phyloP scores from a whole-genome alignment of 2,329 filamentous ascomycete species.

The Aspergillus eucalypticola region DNA sequence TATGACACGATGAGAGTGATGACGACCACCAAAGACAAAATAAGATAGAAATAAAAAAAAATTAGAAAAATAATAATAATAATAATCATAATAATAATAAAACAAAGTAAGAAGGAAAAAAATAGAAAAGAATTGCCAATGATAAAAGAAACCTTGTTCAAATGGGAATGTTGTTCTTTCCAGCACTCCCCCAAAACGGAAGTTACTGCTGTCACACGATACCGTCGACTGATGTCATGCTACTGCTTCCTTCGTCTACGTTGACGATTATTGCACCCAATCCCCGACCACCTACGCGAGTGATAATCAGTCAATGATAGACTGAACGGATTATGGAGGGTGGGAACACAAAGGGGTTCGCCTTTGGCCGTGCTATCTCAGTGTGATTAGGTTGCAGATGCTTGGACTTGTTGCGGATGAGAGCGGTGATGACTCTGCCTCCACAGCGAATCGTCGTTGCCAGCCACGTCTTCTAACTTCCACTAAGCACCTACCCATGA shows the following conservation, averaged over 20 bases:
- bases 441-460: constrained; percentile 13
- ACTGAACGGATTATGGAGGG: background rate
- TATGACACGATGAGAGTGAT: background rate
- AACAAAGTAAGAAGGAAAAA: too few relatives aligned
- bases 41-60: background rate
- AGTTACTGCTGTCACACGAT: constrained; percentile 22
- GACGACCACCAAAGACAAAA: background rate
- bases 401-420: constrained; percentile 10
- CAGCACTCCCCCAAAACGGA: background rate
- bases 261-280: constrained; percentile 3
- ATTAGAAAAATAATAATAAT: background rate
- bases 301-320: background rate
- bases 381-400: constrained; percentile 20
- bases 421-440: background rate
- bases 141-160: too few relatives aligned
- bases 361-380: constrained; percentile 6
- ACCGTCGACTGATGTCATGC: constrained; percentile 14
- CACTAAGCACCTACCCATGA: constrained; percentile 4
- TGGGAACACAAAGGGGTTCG: constrained; percentile 7
- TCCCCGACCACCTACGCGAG: background rate
- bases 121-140: background rate
- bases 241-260: constrained; percentile 1
- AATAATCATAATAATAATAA: too few relatives aligned
- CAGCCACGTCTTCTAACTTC: constrained; percentile 13
- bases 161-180: background rate